Evolutionary conservation across 208 protist species (phyloP), one percentile per base, ranked within the genome.

Genomic region (Balamuthia mandrillaris): DNA sequence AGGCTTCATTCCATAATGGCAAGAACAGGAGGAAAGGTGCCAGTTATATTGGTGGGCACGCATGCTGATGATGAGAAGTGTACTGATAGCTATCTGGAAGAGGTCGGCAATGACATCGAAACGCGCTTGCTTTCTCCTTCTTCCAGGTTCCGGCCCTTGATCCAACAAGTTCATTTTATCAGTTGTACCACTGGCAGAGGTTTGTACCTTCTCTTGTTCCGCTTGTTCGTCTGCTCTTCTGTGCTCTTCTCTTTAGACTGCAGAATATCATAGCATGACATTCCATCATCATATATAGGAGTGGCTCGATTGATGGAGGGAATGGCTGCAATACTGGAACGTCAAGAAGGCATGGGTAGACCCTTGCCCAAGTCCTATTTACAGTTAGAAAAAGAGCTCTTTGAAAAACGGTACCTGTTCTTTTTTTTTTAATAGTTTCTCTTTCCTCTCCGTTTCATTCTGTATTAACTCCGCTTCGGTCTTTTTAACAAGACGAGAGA

Each of bases 351-450:
- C 54, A 60, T 83, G 29, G 75, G 75, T 2, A 49, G 49, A 41
- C 49, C 75, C 18, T 2, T 83, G 12, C 75, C 75, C 3, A 39
- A 37, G 33, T 68, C 61, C 24, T 83, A 83, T 24, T 2, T 83
- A 2, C 52, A 83, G 31, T 39, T 83, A n/a, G 75, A 83, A 44
- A 61, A 68, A 35, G 29, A n/a, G n/a, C n/a, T n/a, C n/a, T n/a
- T n/a, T n/a, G n/a, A n/a, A n/a, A n/a, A n/a, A n/a, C n/a, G n/a
- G n/a, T n/a, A n/a, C n/a, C n/a, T n/a, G n/a, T n/a, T n/a, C n/a
- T n/a, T n/a, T n/a, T n/a, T n/a, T n/a, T n/a, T n/a, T n/a, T n/a
- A n/a, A n/a, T n/a, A n/a, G n/a, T n/a, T n/a, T n/a, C n/a, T n/a
- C n/a, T n/a, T n/a, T n/a, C n/a, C n/a, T n/a, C n/a, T n/a, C n/a